A percentile compares a stretch with the other conserved stretches of the same genome.
Evolutionary conservation across 805 yeast species (phyloP).

Genomic region (Schizosaccharomyces pombe): DNA sequence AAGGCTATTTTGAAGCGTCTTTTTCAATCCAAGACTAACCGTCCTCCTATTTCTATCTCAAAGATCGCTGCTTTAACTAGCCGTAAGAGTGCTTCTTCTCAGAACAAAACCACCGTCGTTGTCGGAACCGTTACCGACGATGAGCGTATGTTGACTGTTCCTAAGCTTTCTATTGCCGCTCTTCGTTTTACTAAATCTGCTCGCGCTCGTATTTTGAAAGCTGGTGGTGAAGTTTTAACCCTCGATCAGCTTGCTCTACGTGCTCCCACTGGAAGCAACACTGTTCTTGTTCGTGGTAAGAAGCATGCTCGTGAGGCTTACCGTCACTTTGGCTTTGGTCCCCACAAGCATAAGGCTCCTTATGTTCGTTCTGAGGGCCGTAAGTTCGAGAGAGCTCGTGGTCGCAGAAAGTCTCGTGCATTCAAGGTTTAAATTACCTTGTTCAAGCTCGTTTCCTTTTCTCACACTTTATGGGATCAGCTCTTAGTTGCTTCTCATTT

Average conservation of each 20-base stretch:
- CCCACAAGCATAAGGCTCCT: conserved; percentile 99
- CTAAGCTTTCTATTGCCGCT: conserved; percentile 96
- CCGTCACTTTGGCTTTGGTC: conserved; percentile 99
- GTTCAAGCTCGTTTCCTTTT: background rate
- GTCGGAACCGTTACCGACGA: conserved; percentile 99
- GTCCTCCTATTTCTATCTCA: conserved; percentile 96
- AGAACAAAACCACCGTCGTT: conserved; percentile 77
- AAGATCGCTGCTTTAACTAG: conserved; percentile 39
- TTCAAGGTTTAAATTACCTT: conserved; percentile 74
- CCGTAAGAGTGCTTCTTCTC: conserved; percentile 45
- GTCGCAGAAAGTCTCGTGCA: conserved; percentile 97
- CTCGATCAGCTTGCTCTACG: conserved; percentile 96
- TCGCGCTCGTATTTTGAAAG: conserved; percentile 86
- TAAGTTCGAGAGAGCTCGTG: conserved; percentile 99
- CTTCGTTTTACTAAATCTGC: conserved; percentile 98
- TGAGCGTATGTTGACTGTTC: conserved; percentile 76
- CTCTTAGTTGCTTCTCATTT: background rate
- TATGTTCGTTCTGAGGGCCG: conserved; percentile 92
- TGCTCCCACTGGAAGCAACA: conserved; percentile 99
- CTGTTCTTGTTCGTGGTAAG: conserved; percentile 94
- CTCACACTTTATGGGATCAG: background rate
- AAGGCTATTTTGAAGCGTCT: conserved; percentile 80
- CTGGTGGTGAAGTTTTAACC: conserved; percentile 99
- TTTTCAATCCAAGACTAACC: conserved; percentile 95
- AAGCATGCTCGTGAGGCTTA: conserved; percentile 98